A percentile compares a stretch with the other conserved stretches of the same genome.
Evolutionary conservation across 2,329 filamentous ascomycete species (phyloP).

Genomic region (Tolypocladium tundrense): DNA sequence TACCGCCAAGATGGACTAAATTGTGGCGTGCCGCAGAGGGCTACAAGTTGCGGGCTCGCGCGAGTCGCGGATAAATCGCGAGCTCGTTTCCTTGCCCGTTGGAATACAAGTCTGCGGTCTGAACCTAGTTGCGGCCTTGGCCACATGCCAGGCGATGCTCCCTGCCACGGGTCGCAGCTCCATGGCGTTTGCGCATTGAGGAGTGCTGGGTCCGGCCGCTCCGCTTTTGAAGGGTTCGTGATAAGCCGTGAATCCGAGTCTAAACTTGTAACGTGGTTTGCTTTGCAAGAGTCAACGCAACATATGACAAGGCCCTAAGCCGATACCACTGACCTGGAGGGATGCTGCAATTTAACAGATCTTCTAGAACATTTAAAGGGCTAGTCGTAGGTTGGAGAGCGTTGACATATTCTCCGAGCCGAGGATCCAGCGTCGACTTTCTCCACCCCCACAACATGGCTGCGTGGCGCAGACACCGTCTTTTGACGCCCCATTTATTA

Average conservation of each 20-base stretch:
- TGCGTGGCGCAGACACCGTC: neutral
- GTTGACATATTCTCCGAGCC: neutral
- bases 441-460: neutral
- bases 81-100: neutral
- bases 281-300: neutral
- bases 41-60: neutral
- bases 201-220: neutral
- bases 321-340: neutral
- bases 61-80: neutral
- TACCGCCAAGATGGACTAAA: neutral
- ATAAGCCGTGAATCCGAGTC: neutral
- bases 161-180: neutral
- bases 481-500: neutral
- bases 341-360: neutral
- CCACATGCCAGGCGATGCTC: neutral
- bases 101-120: neutral
- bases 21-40: neutral
- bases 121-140: neutral
- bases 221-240: too few species aligned
- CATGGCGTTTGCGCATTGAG: neutral
- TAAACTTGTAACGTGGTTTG: neutral
- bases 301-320: neutral
- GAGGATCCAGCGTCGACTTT: neutral
- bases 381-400: neutral
- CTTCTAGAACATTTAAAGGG: too few species aligned